phyloP scores from a whole-genome alignment of 345 rosid genomes.

The Anacardium occidentale region DNA sequence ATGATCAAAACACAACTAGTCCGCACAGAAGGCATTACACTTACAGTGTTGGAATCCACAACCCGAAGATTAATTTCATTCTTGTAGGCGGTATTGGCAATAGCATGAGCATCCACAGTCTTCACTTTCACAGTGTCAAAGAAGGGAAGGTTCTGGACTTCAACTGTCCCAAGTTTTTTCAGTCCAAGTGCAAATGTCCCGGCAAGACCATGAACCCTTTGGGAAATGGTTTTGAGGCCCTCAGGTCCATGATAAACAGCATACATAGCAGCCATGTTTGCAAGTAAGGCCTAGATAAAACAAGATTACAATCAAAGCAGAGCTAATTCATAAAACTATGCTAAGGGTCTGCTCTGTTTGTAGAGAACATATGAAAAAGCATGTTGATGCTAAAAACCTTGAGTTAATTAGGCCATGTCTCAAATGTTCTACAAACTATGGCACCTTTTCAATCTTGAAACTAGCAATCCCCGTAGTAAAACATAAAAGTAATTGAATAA shows the following conservation, averaged over 20 bases:
- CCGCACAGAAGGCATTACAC: slow-evolving; percentile 27
- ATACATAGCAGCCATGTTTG: slow-evolving; percentile 98
- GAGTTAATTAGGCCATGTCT: background rate
- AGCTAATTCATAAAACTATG: slow-evolving; percentile 2
- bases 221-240: slow-evolving; percentile 76
- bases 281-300: slow-evolving; percentile 77
- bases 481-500: slow-evolving; percentile 11
- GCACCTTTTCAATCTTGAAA: background rate
- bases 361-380: slow-evolving; percentile 1
- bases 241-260: slow-evolving; percentile 98
- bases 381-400: background rate
- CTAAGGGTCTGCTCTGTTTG: background rate
- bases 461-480: slow-evolving; percentile 2
- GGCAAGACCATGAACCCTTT: slow-evolving; percentile 95
- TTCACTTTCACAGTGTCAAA: slow-evolving; percentile 94
- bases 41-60: slow-evolving; percentile 77
- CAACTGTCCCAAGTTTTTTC: slow-evolving; percentile 81
- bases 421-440: background rate
- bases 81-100: slow-evolving; percentile 74
- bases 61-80: slow-evolving; percentile 75
- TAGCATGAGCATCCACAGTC: slow-evolving; percentile 74
- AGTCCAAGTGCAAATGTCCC: slow-evolving; percentile 78
- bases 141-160: slow-evolving; percentile 84
- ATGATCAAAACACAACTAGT: background rate
- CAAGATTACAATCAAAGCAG: slow-evolving; percentile 24